Evolutionary conservation across 1,284 basidiomycete species (phyloP).

Genomic region (Cystobasidium pallidum): DNA sequence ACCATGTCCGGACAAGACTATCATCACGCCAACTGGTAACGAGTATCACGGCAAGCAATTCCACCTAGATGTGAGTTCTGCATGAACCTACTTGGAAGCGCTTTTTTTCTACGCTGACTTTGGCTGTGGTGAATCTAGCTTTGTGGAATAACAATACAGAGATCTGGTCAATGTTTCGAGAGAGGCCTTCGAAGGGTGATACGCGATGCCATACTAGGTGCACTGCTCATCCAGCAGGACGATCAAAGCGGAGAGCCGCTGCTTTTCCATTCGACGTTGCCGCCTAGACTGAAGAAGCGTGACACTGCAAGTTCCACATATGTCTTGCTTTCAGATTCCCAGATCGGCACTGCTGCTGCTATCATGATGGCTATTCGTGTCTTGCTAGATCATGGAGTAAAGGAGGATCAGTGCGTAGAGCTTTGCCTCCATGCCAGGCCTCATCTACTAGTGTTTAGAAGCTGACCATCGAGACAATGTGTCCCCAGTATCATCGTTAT

Average conservation of each 20-base stretch:
- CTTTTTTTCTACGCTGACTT: too few relatives aligned
- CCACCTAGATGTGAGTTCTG: conserved; percentile 62
- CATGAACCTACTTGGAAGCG: too few relatives aligned
- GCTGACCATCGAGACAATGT: conserved; percentile 13
- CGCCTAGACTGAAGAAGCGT: conserved; percentile 68
- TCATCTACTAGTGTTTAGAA: too few relatives aligned
- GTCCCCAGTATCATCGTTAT: conserved; percentile 58
- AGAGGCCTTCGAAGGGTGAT: conserved; percentile 86
- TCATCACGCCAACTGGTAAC: conserved; percentile 71
- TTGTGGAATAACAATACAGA: conserved; percentile 80
- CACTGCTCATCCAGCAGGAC: conserved; percentile 85
- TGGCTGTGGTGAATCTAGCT: too few relatives aligned
- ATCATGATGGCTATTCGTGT: conserved; percentile 97
- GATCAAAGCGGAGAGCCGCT: conserved; percentile 82
- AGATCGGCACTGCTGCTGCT: conserved; percentile 93
- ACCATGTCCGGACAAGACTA: conserved; percentile 68
- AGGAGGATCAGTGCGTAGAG: conserved; percentile 63
- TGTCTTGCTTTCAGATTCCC: conserved; percentile 90
- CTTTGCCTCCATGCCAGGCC: too few relatives aligned
- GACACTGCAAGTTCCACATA: conserved; percentile 70
- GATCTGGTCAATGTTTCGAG: conserved; percentile 88
- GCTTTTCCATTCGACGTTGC: conserved; percentile 79
- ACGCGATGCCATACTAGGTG: conserved; percentile 83
- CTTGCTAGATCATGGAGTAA: conserved; percentile 91
- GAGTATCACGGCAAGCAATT: conserved; percentile 67